These are phyloP conservation scores for Tolypocladium ovalisporum DNA, from an alignment of 2,329 filamentous ascomycete species.

Conservation along the genomic window DNA sequence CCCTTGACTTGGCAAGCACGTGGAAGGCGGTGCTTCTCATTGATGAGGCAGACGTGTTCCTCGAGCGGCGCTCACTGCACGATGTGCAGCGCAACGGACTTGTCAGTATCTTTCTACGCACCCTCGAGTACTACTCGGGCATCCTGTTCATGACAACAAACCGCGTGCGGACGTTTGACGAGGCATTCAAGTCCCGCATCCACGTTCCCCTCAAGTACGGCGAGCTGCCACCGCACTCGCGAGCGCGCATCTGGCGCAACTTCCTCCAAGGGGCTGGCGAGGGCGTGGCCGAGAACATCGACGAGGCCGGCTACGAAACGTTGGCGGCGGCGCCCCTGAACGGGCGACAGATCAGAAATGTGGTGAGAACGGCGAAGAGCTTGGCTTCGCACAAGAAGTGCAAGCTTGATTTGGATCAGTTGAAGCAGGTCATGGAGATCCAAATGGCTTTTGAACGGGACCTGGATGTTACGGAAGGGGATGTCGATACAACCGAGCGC, in stretches of 20 bases:
- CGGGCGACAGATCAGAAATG: not conserved
- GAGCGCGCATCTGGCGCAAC: not conserved
- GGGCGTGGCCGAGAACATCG: not conserved
- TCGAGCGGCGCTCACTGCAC: slow-evolving; percentile 13
- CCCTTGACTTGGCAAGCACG: slow-evolving; percentile 19
- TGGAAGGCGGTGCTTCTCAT: slow-evolving; percentile 27
- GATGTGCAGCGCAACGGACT: slow-evolving; percentile 24
- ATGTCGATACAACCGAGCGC: not conserved
- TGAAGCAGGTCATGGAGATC: not conserved
- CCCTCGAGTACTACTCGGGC: slow-evolving; percentile 36
- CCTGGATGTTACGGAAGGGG: not conserved
- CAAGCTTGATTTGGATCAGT: not conserved
- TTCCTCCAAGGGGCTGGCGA: not conserved
- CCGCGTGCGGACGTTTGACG: slow-evolving; percentile 34
- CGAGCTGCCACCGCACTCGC: not conserved
- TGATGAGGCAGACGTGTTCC: slow-evolving; percentile 26
- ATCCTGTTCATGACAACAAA: slow-evolving; percentile 41
- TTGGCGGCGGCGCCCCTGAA: not conserved
- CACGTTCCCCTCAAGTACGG: slow-evolving; percentile 31
- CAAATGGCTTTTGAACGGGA: not conserved
- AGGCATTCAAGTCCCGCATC: slow-evolving; percentile 37
- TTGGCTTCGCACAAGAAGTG: not conserved
- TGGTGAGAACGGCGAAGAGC: slow-evolving; percentile 2
- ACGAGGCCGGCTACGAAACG: not conserved
- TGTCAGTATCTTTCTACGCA: slow-evolving; percentile 29